Percentiles rank a stretch among this genome's conserved stretches.
Conservation (phyloP, 2,329 filamentous ascomycete species). For the Penicillium sp. region DNA sequence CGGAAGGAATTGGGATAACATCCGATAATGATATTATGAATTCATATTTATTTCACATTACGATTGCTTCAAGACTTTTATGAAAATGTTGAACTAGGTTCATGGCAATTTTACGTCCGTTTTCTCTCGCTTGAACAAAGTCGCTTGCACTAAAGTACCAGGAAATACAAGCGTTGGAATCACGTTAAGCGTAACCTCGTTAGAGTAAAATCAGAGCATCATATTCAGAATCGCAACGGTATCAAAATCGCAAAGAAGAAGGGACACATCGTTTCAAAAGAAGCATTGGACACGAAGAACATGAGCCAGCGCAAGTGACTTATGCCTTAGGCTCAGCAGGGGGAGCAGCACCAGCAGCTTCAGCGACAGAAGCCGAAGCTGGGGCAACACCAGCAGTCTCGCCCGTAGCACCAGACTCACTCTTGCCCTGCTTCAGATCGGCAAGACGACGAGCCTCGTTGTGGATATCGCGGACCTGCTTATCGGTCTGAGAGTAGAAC, state of each 20-base stretch:
- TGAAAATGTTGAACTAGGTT: not conserved
- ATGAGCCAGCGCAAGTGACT: constrained; percentile 11
- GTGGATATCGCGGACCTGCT: constrained; percentile 93
- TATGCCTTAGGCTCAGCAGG: constrained; percentile 32
- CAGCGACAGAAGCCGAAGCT: constrained; percentile 20
- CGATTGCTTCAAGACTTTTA: not conserved
- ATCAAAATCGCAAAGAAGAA: constrained; percentile 6
- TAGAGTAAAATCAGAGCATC: not conserved
- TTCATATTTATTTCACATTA: not conserved
- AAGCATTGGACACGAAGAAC: constrained; percentile 4
- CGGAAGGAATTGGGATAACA: not conserved
- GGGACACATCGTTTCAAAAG: not conserved
- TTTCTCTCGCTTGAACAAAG: not conserved
- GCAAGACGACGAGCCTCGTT: constrained; percentile 84
- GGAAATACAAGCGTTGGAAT: constrained; percentile 2
- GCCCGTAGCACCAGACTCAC: constrained; percentile 26
- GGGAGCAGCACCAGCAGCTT: constrained; percentile 23
- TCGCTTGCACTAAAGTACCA: constrained; percentile 4
- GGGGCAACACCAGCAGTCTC: constrained; percentile 20
- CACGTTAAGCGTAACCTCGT: constrained; percentile 15
- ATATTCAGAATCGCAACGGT: not conserved
- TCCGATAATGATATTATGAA: not conserved
- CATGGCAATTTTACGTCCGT: constrained; percentile 6
- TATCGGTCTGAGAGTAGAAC: constrained; percentile 82
- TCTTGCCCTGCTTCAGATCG: constrained; percentile 69